Conservation (phyloP, 352 stramenopile species). For the Phytopythium mirpurense region DNA sequence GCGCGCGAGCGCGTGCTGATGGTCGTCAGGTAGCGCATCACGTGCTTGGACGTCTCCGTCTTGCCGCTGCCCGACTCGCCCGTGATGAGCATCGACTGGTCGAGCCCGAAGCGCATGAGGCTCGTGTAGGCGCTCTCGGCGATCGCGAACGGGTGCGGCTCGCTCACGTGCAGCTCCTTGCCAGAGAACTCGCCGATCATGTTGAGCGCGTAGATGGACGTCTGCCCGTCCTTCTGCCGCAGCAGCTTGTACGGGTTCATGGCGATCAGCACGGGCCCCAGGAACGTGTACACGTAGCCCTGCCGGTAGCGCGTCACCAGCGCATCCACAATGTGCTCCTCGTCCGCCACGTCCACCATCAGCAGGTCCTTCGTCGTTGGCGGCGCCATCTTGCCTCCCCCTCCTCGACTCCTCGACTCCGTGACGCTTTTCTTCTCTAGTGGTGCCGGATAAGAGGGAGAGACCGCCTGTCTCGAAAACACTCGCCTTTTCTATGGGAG, state of each 20-base stretch:
- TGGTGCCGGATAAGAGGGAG: too few species aligned
- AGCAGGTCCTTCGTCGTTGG: constrained; percentile 61
- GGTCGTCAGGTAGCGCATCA: constrained; percentile 93
- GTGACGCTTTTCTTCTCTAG: too few species aligned
- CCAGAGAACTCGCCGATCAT: constrained; percentile 77
- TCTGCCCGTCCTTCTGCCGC: constrained; percentile 45
- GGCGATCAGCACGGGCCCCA: constrained; percentile 87
- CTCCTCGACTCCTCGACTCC: too few species aligned
- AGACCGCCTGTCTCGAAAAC: background rate
- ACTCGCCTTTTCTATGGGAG: background rate
- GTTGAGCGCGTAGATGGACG: constrained; percentile 73
- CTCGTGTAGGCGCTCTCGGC: constrained; percentile 85
- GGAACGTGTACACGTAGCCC: constrained; percentile 88
- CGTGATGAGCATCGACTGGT: constrained; percentile 86
- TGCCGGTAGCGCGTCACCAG: constrained; percentile 74
- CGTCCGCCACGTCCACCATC: constrained; percentile 73
- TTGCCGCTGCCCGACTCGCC: constrained; percentile 88
- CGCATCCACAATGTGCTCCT: constrained; percentile 71
- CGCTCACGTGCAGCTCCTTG: constrained; percentile 76
- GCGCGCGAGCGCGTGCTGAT: constrained; percentile 65
- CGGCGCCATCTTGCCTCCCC: background rate
- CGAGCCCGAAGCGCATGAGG: constrained; percentile 82
- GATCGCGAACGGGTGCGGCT: constrained; percentile 83
- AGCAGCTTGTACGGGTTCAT: constrained; percentile 90
- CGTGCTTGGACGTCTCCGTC: constrained; percentile 96